Evolutionary conservation across 371 early-diverging fungal genomes (phyloP).

Genomic region (Furculomyces boomerangus): DNA sequence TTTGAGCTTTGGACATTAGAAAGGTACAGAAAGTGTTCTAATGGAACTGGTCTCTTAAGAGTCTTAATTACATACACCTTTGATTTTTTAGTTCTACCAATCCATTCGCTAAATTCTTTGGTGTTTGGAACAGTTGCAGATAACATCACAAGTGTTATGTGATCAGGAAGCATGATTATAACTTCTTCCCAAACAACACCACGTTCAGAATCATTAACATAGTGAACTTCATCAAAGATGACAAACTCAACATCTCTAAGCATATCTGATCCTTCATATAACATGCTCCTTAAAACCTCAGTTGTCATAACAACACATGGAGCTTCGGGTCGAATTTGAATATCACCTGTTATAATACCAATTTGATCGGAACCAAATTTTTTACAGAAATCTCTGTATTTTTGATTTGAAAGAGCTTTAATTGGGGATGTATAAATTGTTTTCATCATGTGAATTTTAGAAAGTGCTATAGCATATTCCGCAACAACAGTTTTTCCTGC

Average conservation of each 20-base stretch:
- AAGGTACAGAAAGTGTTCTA: slow-evolving; percentile 89
- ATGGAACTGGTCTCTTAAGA: slow-evolving; percentile 87
- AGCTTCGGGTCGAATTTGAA: slow-evolving; percentile 93
- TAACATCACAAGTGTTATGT: slow-evolving; percentile 82
- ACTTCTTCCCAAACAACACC: slow-evolving; percentile 99
- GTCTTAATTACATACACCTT: slow-evolving; percentile 98
- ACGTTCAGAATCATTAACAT: slow-evolving; percentile 95
- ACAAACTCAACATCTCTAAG: slow-evolving; percentile 98
- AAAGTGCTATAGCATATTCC: slow-evolving; percentile 94
- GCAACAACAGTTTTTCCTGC: slow-evolving; percentile 99
- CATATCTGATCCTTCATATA: slow-evolving; percentile 93
- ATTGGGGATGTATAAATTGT: slow-evolving; percentile 99
- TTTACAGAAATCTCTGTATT: slow-evolving; percentile 90
- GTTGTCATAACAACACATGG: slow-evolving; percentile 98
- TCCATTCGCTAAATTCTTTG: slow-evolving; percentile 98
- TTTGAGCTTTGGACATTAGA: background rate
- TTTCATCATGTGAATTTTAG: slow-evolving; percentile 88
- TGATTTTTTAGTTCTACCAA: slow-evolving; percentile 93
- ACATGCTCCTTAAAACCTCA: slow-evolving; percentile 96
- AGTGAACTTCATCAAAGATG: slow-evolving; percentile 99
- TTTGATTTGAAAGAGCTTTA: slow-evolving; percentile 98
- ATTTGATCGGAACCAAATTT: slow-evolving; percentile 81
- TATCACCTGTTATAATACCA: slow-evolving; percentile 98
- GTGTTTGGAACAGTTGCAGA: slow-evolving; percentile 99
- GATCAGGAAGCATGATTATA: slow-evolving; percentile 97